Base-by-base conservation (phyloP, 192 early-diverging fungal species). In the Podila horticola region DNA sequence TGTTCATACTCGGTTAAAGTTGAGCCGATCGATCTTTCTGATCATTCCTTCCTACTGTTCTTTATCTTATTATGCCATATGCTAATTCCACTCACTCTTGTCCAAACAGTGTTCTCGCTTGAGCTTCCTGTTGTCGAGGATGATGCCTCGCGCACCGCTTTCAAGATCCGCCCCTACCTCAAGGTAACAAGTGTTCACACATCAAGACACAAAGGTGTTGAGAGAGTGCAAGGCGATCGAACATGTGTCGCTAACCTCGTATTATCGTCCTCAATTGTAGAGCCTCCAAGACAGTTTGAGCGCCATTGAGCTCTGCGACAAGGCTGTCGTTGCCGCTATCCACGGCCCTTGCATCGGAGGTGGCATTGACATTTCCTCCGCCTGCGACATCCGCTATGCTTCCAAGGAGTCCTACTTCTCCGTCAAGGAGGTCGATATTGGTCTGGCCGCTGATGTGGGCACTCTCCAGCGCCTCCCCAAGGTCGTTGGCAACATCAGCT, bases 391-490 rank as follows among this genome's bases (percentile, higher is more conserved):
- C 29, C 91, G 98, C 59, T 89, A 93, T 68, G 91, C 91, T 69
- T 83, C 90, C 48, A 82, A 89, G 70, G 95, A 96, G 64, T 87
- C 95, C 9, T 88, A 85, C 67, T 99, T 97, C 82, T 88, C 90
- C 50, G 91, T 97, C 49, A 96, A 96, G 86, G 94, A 98, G 86
- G 94, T 97, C 22, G 96, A 97, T 83, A 88, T 98, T 84, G 97
- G 95, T 11, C 72, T 99, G 76, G 95, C 95, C 28, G 97, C 97
- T 8, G 97, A 99, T 82, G 82, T 96, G 28, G 95, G 88, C 45
- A 97, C 96, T 30, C 88, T 99, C 64, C 98, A 99, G 86, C 91
- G 98, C 30, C 85, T 99, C 26, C 96, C 96, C 62, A 98, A 98
- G 85, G 88, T 97, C 8, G 95, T 96, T 59, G 96, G 94, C 29